A percentile compares a stretch with the other conserved stretches of the same genome.
These are phyloP conservation scores for Candida neerlandica DNA, from an alignment of 1,139 yeast genomes.

Conservation along the genomic window DNA sequence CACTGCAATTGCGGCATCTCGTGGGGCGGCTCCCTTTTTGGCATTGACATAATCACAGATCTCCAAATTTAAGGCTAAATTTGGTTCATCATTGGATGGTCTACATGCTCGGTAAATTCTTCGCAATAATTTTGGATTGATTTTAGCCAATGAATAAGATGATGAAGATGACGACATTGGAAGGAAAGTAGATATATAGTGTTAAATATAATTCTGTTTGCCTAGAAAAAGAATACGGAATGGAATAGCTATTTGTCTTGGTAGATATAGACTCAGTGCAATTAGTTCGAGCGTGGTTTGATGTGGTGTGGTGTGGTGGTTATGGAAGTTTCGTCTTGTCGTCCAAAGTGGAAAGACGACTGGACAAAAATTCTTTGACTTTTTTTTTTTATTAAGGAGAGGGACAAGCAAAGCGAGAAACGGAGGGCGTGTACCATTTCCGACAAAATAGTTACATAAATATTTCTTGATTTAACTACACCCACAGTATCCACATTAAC, in stretches of 20 bases:
- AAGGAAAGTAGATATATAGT: neutral
- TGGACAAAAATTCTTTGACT: neutral
- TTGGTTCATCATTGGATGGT: constrained; percentile 83
- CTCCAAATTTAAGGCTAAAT: constrained; percentile 83
- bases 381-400: too few relatives aligned
- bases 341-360: neutral
- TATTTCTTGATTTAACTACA: too few relatives aligned
- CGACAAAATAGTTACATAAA: too few relatives aligned
- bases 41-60: constrained; percentile 92
- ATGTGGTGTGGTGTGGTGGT: too few relatives aligned
- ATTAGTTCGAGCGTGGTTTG: too few relatives aligned
- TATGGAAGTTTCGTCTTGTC: neutral
- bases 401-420: too few relatives aligned
- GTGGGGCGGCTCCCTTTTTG: constrained; percentile 86
- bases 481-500: constrained; percentile 4
- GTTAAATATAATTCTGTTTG: too few relatives aligned
- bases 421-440: too few relatives aligned
- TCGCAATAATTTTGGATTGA: constrained; percentile 62
- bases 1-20: constrained; percentile 92
- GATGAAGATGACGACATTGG: constrained; percentile 9
- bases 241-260: too few relatives aligned
- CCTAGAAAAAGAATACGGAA: too few relatives aligned
- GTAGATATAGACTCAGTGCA: too few relatives aligned
- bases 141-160: constrained; percentile 47
- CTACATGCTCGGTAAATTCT: constrained; percentile 87